Conservation (phyloP, 352 stramenopile species). For the Phytopythium oedochilum region DNA sequence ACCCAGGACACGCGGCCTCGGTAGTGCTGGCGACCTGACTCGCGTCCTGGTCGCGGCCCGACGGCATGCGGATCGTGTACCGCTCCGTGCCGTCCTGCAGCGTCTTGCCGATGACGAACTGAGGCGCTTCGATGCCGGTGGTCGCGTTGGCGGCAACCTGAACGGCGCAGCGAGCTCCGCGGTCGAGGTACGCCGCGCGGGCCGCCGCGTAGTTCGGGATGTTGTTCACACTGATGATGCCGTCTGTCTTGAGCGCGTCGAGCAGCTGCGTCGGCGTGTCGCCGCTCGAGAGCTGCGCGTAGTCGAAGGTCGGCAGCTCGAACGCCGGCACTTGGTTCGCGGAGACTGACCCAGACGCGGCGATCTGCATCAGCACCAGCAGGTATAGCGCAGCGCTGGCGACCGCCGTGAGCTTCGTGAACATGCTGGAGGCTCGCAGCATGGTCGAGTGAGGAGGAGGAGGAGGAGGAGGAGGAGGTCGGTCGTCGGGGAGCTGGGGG, state of each 20-base stretch:
- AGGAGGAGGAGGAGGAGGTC: not conserved
- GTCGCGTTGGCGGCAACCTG: slow-evolving; percentile 12
- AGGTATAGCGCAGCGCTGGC: slow-evolving; percentile 2
- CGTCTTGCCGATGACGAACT: slow-evolving; percentile 53
- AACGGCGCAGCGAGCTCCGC: slow-evolving; percentile 47
- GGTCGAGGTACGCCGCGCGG: slow-evolving; percentile 38
- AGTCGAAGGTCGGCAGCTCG: slow-evolving; percentile 52
- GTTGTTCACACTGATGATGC: slow-evolving; percentile 65
- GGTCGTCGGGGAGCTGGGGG: not conserved
- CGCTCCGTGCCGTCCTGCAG: slow-evolving; percentile 58
- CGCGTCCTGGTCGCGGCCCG: slow-evolving; percentile 29
- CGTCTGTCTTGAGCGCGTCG: slow-evolving; percentile 49
- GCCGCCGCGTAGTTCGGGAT: slow-evolving; percentile 41
- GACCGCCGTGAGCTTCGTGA: not conserved
- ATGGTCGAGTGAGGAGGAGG: slow-evolving; percentile 6
- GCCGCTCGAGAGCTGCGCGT: slow-evolving; percentile 24
- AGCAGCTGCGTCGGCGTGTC: slow-evolving; percentile 36
- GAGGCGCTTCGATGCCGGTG: slow-evolving; percentile 11
- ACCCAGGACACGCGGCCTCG: slow-evolving; percentile 31
- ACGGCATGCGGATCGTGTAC: slow-evolving; percentile 64
- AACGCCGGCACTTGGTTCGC: slow-evolving; percentile 31
- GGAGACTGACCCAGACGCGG: slow-evolving; percentile 8
- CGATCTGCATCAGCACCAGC: slow-evolving; percentile 11
- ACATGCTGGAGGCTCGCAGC: slow-evolving; percentile 19
- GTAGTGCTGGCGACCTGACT: slow-evolving; percentile 15